Evolutionary conservation across 1,284 basidiomycete species (phyloP), one percentile per base, ranked within the genome.

Genomic region (Austroboletus niveus): DNA sequence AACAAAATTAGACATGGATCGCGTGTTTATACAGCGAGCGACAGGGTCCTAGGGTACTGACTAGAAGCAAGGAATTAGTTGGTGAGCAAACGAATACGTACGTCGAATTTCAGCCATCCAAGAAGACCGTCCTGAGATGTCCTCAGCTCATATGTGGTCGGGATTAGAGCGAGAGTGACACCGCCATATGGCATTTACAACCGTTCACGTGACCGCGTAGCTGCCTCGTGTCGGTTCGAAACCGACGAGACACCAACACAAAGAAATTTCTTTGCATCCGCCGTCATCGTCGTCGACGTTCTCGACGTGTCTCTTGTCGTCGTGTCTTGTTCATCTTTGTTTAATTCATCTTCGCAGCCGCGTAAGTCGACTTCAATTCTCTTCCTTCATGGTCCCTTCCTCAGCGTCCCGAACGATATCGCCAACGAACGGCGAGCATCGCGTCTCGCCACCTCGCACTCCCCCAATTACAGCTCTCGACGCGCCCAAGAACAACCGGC

Each of bases 201-300:
- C 61, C 48, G 35, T 36, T 17, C 65, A 66, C 65, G 65, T 66
- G 65, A 66, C 44, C 68, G 64, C 65, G 65, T 65, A 51, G 63
- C 47, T 56, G 68, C 65, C 65, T 66, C 65, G 65, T 66, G 65
- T 66, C 57, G 31, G 66, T 70, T 66, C 68, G 60, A 35, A 66
- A 51, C 56, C 36, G 57, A 38, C n/a, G n/a, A 17, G 52, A 42
- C 8, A 38, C 45, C 38, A 38, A 32, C 51, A 67, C 55, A 69
- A 70, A 66, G 68, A 68, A 60, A 63, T 42, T 54, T 53, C 40
- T 53, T 56, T 38, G 42, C 48, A 14, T 45, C 52, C 43, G 29
- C 40, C 61, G 46, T 39, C 53, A 51, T 57, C 51, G 53, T 44
- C 50, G 52, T 43, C 49, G 45, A 49, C 66, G 55, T 52, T 35